These are phyloP conservation scores for Letharia columbiana DNA, from an alignment of 495 filamentous ascomycete species.

Conservation along the genomic window DNA sequence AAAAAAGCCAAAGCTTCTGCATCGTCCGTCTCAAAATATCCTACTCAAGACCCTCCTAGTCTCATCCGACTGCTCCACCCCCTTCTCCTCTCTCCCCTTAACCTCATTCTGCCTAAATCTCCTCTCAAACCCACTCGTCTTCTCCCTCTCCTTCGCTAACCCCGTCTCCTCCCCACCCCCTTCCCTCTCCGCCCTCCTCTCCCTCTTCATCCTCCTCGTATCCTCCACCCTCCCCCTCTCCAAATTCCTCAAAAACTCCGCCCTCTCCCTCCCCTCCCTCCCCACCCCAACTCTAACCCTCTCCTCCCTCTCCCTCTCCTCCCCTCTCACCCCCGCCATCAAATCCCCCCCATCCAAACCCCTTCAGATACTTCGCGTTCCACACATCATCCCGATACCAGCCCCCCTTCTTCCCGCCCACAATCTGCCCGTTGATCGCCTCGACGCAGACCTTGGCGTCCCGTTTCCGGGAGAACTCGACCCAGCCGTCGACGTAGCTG, in stretches of 20 bases:
- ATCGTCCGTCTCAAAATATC: constrained; percentile 48
- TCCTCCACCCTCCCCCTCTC: constrained; percentile 79
- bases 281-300: constrained; percentile 46
- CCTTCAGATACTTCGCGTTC: constrained; percentile 74
- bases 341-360: constrained; percentile 73
- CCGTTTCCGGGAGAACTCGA: constrained; percentile 71
- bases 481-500: constrained; percentile 84
- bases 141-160: constrained; percentile 68
- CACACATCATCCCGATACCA: constrained; percentile 93
- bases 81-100: constrained; percentile 37
- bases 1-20: background rate
- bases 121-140: constrained; percentile 37
- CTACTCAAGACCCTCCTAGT: constrained; percentile 71
- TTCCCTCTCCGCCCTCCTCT: constrained; percentile 73
- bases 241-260: constrained; percentile 44
- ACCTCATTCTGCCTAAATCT: constrained; percentile 70
- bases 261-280: constrained; percentile 69
- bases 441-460: constrained; percentile 81
- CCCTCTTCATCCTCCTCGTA: constrained; percentile 67
- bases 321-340: constrained; percentile 48
- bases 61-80: constrained; percentile 49
- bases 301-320: constrained; percentile 31
- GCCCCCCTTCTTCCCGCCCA: constrained; percentile 79
- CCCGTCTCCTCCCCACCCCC: constrained; percentile 71
- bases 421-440: constrained; percentile 68